phyloP scores from a whole-genome alignment of 192 early-diverging fungal species.

The Mortierella hygrophila region DNA sequence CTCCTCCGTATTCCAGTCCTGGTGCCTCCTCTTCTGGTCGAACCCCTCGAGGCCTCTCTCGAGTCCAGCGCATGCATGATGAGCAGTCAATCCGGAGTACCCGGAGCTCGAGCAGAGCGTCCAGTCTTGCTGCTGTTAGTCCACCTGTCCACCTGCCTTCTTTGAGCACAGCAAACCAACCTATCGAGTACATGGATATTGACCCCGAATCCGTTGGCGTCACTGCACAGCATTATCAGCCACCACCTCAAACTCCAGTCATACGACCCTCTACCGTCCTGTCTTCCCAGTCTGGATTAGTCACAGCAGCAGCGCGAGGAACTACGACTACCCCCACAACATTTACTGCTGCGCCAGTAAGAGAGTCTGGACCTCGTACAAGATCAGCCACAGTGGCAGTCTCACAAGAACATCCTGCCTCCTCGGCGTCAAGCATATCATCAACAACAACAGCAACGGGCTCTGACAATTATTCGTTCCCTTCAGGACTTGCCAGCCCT shows the following conservation, averaged over 20 bases:
- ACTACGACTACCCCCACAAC: not conserved
- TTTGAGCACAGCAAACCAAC: not conserved
- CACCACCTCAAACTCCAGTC: conserved; percentile 9
- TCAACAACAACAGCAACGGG: not conserved
- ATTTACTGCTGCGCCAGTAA: not conserved
- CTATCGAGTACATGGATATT: conserved; percentile 39
- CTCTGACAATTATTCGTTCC: conserved; percentile 17
- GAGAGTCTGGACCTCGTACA: conserved; percentile 6
- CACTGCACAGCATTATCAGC: conserved; percentile 9
- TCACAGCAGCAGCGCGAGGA: not conserved
- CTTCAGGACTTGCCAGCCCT: conserved; percentile 23
- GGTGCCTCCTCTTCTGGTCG: conserved; percentile 8
- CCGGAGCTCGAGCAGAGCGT: conserved; percentile 47
- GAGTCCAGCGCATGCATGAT: conserved; percentile 51
- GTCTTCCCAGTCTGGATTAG: not conserved
- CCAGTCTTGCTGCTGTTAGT: conserved; percentile 28
- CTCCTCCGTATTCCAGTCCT: not conserved
- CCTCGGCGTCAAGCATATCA: conserved; percentile 1
- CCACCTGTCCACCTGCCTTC: not conserved
- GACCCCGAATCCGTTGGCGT: conserved; percentile 29
- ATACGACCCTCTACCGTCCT: not conserved
- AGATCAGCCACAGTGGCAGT: not conserved
- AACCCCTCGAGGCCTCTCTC: conserved; percentile 42
- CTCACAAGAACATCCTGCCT: not conserved
- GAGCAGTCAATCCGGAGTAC: conserved; percentile 46